Base-by-base conservation (phyloP, 108 stramenopile genomes). In the Fragilaria radians region DNA sequence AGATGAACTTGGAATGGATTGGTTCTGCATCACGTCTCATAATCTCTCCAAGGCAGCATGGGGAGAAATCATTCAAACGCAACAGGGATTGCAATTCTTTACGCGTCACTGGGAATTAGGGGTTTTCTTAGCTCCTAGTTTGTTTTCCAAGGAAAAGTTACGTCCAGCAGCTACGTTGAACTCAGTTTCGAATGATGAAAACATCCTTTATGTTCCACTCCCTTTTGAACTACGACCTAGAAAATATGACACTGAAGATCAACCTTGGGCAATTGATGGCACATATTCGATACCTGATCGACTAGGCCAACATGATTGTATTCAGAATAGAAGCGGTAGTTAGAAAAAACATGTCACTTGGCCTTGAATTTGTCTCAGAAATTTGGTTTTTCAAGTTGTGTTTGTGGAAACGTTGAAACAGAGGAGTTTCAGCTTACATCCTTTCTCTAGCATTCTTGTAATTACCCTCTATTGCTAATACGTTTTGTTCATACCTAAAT, bases 1-100 rank as follows among this genome's bases (percentile, higher is more conserved):
- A 1, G 18, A 63, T 4, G 52, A 31, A 34, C 19, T 51, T 19
- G 26, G 33, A 4, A 82, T 86, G 58, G 69, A 78, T 26, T 90
- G 85, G 83, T 62, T 82, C 30, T 54, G 74, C 47, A 28, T 90
- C 48, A 62, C 77, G 14, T 78, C 76, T 45, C 83, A 86, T 60
- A 90, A 90, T 63, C 63, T 90, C 36, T 83, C 82, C 47, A 84
- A 77, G 32, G 81, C 83, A 4, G 89, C 89, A 1, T 83, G 79
- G 85, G 89, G 89, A 19, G 76, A 84, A 58, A 28, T 78, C 3
- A 76, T 77, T 52, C 80, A 78, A 26, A 59, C 59, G 18, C 2
- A 26, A 5, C 46, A 54, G 22, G 78, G 72, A n/a, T 54, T 67
- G 49, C 42, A 58, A 11, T 53, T 85, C 9, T 72, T 71, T 34